phyloP scores from a whole-genome alignment of 1,139 yeast species.

The Blastobotrys indianensis region DNA sequence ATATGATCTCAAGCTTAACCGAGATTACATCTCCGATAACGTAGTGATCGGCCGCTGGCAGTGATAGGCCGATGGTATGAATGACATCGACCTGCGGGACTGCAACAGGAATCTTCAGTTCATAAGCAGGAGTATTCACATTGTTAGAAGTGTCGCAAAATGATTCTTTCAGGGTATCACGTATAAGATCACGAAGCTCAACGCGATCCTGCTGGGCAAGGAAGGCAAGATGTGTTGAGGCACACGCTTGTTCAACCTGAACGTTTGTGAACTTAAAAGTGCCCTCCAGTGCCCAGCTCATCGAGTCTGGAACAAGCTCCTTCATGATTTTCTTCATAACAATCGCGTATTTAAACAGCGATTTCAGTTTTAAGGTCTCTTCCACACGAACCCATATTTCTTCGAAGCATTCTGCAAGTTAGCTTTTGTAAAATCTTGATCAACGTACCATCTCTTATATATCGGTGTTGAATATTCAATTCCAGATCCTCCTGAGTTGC shows the following conservation, averaged over 20 bases:
- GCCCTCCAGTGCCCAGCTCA: slow-evolving; percentile 1
- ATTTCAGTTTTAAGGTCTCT: slow-evolving; percentile 27
- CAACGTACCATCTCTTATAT: slow-evolving; percentile 21
- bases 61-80: slow-evolving; percentile 23
- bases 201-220: too few species aligned
- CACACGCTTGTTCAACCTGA: too few species aligned
- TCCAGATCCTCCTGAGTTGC: slow-evolving; percentile 14
- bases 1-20: slow-evolving; percentile 41
- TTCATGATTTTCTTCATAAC: slow-evolving; percentile 5
- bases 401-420: slow-evolving; percentile 15
- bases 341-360: slow-evolving; percentile 11
- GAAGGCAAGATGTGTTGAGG: too few species aligned
- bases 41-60: slow-evolving; percentile 35
- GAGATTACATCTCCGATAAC: slow-evolving; percentile 60
- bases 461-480: slow-evolving; percentile 20
- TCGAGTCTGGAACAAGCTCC: slow-evolving; percentile 8
- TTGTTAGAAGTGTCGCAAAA: too few species aligned
- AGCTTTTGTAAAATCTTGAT: neutral
- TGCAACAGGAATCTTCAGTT: slow-evolving; percentile 25
- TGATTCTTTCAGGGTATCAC: too few species aligned
- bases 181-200: too few species aligned
- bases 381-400: slow-evolving; percentile 19
- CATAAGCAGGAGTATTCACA: slow-evolving; percentile 10
- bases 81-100: slow-evolving; percentile 28
- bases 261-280: too few species aligned